Percentiles rank a stretch among this genome's conserved stretches.
Conservation (phyloP, 148 eudicot genomes). For the Heliamphora exappendiculata region DNA sequence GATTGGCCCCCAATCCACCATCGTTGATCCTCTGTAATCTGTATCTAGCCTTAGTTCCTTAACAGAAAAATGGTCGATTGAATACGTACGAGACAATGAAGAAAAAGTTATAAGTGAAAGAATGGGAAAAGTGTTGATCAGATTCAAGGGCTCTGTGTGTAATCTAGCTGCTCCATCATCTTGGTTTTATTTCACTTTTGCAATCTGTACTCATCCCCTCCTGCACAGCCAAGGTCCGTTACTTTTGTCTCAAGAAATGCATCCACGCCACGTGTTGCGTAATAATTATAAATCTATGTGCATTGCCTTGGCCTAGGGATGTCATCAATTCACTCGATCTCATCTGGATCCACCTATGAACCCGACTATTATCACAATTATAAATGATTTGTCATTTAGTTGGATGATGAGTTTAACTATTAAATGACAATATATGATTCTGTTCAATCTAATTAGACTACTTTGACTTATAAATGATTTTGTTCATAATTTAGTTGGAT, state of each 20-base stretch:
- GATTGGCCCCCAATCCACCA: constrained; percentile 32
- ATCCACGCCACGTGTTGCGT: too few relatives aligned
- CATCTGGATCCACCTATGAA: too few relatives aligned
- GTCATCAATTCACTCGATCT: too few relatives aligned
- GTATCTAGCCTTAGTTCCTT: background rate
- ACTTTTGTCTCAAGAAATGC: constrained; percentile 5
- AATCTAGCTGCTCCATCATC: background rate
- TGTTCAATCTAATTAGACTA: too few relatives aligned
- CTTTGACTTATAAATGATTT: too few relatives aligned
- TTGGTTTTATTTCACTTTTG: background rate
- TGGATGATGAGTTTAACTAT: too few relatives aligned
- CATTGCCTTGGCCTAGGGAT: too few relatives aligned
- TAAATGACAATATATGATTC: too few relatives aligned
- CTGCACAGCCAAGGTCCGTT: background rate
- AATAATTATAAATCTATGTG: too few relatives aligned
- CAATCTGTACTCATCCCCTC: background rate
- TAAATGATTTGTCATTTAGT: too few relatives aligned
- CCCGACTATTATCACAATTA: too few relatives aligned
- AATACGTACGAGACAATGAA: background rate
- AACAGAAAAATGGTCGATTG: background rate
- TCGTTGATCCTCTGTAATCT: background rate
- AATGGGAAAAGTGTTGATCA: background rate
- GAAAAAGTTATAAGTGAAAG: background rate
- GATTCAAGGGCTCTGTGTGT: background rate
- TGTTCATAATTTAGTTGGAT: too few relatives aligned